Conservation (phyloP, 345 rosid genomes). For the Psidium friedrichsthalianum region DNA sequence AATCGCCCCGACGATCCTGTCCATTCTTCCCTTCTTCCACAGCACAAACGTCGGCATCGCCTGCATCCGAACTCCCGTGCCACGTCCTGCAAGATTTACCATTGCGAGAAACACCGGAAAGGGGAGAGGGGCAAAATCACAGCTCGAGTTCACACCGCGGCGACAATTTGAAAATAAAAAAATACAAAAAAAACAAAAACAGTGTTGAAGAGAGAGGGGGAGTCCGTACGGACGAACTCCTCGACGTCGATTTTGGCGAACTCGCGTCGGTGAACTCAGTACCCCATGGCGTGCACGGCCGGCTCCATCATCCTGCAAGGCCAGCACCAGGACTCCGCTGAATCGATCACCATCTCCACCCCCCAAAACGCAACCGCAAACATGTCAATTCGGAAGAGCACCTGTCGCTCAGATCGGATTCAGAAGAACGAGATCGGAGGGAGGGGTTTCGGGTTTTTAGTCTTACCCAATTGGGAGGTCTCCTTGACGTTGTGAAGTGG, state of each 20-base stretch:
- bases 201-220: not conserved
- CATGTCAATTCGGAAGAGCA: not conserved
- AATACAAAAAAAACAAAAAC: not conserved
- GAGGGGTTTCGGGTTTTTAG: not conserved
- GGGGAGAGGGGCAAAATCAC: not conserved
- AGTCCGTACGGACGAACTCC: conserved; percentile 49
- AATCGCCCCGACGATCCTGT: conserved; percentile 49
- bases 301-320: conserved; percentile 78
- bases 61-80: conserved; percentile 54
- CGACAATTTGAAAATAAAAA: not conserved
- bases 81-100: conserved; percentile 36
- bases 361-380: not conserved
- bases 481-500: conserved; percentile 55
- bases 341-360: conserved; percentile 21
- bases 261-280: conserved; percentile 27
- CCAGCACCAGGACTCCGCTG: conserved; percentile 83
- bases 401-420: not conserved
- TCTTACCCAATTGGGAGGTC: conserved; percentile 48
- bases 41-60: conserved; percentile 93
- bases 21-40: conserved; percentile 73
- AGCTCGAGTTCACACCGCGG: not conserved
- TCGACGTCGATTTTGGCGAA: conserved; percentile 90
- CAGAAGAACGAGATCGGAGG: not conserved
- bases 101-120: not conserved
- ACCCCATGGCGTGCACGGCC: conserved; percentile 32